Conservation (phyloP, 2,329 filamentous ascomycete genomes). For the Cryphonectria parasitica region DNA sequence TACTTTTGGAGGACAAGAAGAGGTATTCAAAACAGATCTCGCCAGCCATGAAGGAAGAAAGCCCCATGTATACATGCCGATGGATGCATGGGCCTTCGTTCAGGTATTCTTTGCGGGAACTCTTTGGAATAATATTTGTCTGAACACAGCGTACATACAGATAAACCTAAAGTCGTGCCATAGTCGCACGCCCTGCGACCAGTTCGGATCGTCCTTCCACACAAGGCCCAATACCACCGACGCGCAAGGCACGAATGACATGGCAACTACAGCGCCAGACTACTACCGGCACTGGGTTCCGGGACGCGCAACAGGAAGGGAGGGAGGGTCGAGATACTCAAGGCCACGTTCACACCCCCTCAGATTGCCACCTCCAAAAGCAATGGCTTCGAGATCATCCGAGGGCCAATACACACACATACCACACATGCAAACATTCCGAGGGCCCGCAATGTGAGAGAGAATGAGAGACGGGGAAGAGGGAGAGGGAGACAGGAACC, state of each 20-base stretch:
- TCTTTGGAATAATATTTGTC: not conserved
- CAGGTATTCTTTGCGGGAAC: not conserved
- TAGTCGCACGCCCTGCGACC: conserved; percentile 5
- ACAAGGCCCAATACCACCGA: not conserved
- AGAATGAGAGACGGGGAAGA: not conserved
- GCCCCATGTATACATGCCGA: not conserved
- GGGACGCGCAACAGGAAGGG: not conserved
- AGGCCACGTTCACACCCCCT: conserved; percentile 17
- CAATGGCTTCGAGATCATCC: not conserved
- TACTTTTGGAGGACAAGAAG: not conserved
- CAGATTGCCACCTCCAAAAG: not conserved
- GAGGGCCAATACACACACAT: not conserved
- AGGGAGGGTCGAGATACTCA: not conserved
- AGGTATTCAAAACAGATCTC: not conserved
- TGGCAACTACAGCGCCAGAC: not conserved
- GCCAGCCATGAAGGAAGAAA: not conserved
- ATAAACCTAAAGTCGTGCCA: not conserved
- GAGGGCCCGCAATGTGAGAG: not conserved
- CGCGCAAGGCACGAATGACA: not conserved
- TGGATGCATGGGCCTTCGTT: too few species aligned
- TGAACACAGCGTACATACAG: not conserved
- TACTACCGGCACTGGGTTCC: not conserved
- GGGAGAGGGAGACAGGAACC: not conserved
- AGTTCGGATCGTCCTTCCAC: not conserved
- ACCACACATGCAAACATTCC: not conserved